Percentiles rank a stretch among this genome's conserved stretches.
These are phyloP conservation scores for Albugo candida DNA, from an alignment of 352 stramenopile genomes.

Conservation along the genomic window DNA sequence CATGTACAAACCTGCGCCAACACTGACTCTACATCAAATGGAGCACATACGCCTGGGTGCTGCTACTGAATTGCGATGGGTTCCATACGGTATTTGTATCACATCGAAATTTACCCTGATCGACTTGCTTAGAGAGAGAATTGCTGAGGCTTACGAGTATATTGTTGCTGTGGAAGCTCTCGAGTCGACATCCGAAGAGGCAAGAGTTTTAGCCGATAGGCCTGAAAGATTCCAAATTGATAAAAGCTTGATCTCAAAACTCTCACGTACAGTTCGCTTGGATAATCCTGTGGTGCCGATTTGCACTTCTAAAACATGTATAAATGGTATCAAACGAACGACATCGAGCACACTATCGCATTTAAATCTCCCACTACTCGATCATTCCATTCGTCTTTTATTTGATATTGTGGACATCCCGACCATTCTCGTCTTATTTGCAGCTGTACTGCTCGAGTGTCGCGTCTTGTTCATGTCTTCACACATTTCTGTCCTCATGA, in stretches of 20 bases:
- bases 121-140: conserved; percentile 46
- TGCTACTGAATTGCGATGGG: conserved; percentile 21
- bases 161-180: conserved; percentile 38
- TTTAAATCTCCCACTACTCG: conserved; percentile 30
- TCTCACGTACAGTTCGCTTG: conserved; percentile 30
- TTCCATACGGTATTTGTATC: conserved; percentile 63
- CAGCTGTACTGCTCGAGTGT: conserved; percentile 54
- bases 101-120: conserved; percentile 66
- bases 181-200: no score
- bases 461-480: conserved; percentile 67
- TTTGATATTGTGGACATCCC: conserved; percentile 66
- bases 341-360: no score
- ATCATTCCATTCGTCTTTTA: conserved; percentile 55
- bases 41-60: no score
- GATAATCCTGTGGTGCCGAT: not conserved
- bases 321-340: no score
- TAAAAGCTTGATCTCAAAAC: conserved; percentile 58
- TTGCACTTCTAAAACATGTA: no score
- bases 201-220: conserved; percentile 12
- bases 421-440: conserved; percentile 58
- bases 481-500: conserved; percentile 65
- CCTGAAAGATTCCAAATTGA: conserved; percentile 30
- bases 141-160: conserved; percentile 68
- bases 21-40: conserved; percentile 13
- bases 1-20: conserved; percentile 60